Evolutionary conservation across 108 stramenopile species (phyloP), one percentile per base, ranked within the genome.

Genomic region (Stephanodiscus minutulus): DNA sequence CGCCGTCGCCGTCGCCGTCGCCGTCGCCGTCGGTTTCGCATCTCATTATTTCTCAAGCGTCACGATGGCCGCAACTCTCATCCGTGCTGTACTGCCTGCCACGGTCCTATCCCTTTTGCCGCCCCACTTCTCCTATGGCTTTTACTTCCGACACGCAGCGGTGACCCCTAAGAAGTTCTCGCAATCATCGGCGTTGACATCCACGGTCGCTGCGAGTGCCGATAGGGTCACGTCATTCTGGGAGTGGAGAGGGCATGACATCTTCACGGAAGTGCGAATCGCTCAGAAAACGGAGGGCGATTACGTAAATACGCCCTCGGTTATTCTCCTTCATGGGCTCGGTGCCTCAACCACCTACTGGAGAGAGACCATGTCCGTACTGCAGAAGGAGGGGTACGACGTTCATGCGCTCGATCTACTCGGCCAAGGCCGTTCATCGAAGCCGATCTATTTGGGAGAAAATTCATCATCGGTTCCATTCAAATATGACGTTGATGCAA

Each of bases 331-430:
- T 12, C 88, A 88, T 70, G 88, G 88, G 22, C 86, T 88, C 64
- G 88, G 84, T 12, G 86, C 85, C 25, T 86, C 86, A 27, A 85
- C 88, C 0, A 68, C 72, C 6, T 88, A 88, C 55, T 88, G 85
- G 85, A 61, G 88, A 54, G 79, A 86, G 77, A 88, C 88, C 20
- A 69, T 59, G 21, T 28, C 18, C 12, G 68, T 59, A 11, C 60
- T 88, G 21, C 65, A 57, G 24, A 25, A 62, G 9, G 68, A 73
- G n/a, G 88, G 88, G 17, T 88, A 86, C 60, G 76, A 82, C 33
- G 84, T 88, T 21, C 88, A 88, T 60, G 83, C 84, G 10, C 18
- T 88, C 8, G 88, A 88, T 75, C 28, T 88, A 7, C 48, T 88
- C 18, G 88, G 88, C 20, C 88, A 86, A 46, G 88, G 88, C 9